A percentile compares a stretch with the other conserved stretches of the same genome.
Evolutionary conservation across 208 protist species (phyloP).

Genomic region (Acanthamoeba rhysodes): DNA sequence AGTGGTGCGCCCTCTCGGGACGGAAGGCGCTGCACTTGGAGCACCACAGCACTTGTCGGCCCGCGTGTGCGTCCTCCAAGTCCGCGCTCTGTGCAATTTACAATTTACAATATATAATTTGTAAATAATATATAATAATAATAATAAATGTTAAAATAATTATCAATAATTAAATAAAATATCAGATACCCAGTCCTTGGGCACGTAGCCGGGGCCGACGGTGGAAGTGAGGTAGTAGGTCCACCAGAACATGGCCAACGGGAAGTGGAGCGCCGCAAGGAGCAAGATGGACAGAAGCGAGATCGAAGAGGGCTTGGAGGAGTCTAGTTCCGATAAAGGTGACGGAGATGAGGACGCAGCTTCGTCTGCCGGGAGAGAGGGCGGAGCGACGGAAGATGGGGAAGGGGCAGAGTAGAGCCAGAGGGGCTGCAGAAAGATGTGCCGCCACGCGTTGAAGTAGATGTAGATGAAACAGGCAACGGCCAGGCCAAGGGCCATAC

Average conservation of each 20-base stretch:
- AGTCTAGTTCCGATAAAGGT: not conserved
- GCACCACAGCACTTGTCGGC: not conserved
- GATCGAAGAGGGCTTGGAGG: not conserved
- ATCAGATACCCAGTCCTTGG: constrained; percentile 20
- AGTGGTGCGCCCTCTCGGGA: constrained; percentile 5
- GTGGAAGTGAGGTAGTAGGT: not conserved
- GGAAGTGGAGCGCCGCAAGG: not conserved
- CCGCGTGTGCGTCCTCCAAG: not conserved
- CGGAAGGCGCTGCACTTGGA: not conserved
- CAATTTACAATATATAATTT: too few relatives aligned
- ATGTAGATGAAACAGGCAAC: not conserved
- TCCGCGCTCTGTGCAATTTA: not conserved
- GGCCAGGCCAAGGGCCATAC: not conserved
- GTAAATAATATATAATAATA: not conserved
- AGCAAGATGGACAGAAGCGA: not conserved
- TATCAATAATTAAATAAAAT: not conserved
- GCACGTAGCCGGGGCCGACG: not conserved
- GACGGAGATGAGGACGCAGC: not conserved
- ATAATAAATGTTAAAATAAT: not conserved
- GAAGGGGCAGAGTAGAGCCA: not conserved
- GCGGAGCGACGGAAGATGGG: not conserved
- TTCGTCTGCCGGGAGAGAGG: not conserved
- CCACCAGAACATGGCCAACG: not conserved
- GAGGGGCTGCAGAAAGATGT: constrained; percentile 11
- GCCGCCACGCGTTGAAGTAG: constrained; percentile 15